A percentile compares a stretch with the other conserved stretches of the same genome.
These are phyloP conservation scores for Thuidium tamariscinum DNA, from an alignment of 225 moss, liverwort and hornwort genomes.

Conservation along the genomic window DNA sequence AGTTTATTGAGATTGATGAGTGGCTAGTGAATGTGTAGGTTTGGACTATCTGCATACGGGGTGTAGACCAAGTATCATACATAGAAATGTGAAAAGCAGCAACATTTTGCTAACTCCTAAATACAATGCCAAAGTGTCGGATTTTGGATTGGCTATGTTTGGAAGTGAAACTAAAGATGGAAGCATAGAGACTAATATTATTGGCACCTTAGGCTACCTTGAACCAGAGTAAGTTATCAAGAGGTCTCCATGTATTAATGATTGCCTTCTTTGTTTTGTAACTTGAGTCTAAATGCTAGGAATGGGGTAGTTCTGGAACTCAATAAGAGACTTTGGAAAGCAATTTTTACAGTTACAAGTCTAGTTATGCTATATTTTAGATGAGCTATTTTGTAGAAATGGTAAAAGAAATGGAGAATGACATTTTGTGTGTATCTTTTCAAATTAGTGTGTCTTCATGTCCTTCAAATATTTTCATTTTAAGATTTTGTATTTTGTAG, in stretches of 20 bases:
- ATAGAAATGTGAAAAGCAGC: not conserved
- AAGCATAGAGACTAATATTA: rapidly evolving
- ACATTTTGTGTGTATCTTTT: too few relatives aligned
- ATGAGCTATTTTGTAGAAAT: not conserved
- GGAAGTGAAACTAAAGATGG: too few relatives aligned
- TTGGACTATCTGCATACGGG: not conserved
- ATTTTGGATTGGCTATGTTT: not conserved
- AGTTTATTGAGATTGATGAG: not conserved
- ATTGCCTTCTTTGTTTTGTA: too few relatives aligned
- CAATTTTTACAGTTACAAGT: not conserved
- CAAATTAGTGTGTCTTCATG: not conserved
- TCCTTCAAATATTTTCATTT: not conserved
- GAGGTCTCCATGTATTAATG: too few relatives aligned
- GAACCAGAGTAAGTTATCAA: not conserved
- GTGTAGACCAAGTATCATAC: not conserved
- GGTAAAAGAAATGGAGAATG: not conserved
- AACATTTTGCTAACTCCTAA: not conserved
- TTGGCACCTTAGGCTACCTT: rapidly evolving
- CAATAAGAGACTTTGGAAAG: not conserved
- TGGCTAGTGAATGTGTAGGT: not conserved
- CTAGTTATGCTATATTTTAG: not conserved
- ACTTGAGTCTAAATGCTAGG: too few relatives aligned
- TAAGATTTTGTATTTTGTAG: not conserved
- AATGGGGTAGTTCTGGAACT: not conserved
- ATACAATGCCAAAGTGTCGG: not conserved